Conservation (phyloP, 1,284 basidiomycete genomes). For the Fomitopsis schrenkii region DNA sequence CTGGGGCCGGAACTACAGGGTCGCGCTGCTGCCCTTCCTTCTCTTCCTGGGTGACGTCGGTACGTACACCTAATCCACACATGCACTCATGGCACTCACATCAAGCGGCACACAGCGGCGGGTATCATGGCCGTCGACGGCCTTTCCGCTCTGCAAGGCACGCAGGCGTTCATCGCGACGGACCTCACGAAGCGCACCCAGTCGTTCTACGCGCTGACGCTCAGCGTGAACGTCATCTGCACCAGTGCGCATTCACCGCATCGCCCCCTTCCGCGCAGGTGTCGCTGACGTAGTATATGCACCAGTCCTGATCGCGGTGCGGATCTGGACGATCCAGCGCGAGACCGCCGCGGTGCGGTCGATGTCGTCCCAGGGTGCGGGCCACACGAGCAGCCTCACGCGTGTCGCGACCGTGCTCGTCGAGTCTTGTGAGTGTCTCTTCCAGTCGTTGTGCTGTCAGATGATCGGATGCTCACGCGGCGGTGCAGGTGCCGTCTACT, state of each 20-base stretch:
- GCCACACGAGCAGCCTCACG: not conserved
- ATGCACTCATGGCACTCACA: too few relatives aligned
- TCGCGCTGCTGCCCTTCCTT: not conserved
- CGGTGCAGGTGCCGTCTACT: not conserved
- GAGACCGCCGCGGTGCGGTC: not conserved
- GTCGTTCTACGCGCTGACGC: not conserved
- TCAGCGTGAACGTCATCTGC: not conserved
- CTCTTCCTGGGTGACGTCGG: not conserved
- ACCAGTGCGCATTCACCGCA: not conserved
- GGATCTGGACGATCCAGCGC: not conserved
- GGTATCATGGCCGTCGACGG: not conserved
- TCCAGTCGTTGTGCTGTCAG: not conserved
- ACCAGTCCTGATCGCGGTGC: not conserved
- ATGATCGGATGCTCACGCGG: not conserved
- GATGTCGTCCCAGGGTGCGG: not conserved
- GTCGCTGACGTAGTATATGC: not conserved
- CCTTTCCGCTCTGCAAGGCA: not conserved
- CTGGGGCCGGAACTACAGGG: not conserved
- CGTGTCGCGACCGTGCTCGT: not conserved
- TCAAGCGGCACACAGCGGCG: not conserved
- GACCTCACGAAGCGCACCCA: not conserved
- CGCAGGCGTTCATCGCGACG: not conserved
- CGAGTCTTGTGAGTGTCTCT: not conserved
- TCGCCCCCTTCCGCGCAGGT: not conserved
- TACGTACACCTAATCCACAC: not conserved